phyloP scores from a whole-genome alignment of 495 filamentous ascomycete genomes.

The Monascus purpureus region DNA sequence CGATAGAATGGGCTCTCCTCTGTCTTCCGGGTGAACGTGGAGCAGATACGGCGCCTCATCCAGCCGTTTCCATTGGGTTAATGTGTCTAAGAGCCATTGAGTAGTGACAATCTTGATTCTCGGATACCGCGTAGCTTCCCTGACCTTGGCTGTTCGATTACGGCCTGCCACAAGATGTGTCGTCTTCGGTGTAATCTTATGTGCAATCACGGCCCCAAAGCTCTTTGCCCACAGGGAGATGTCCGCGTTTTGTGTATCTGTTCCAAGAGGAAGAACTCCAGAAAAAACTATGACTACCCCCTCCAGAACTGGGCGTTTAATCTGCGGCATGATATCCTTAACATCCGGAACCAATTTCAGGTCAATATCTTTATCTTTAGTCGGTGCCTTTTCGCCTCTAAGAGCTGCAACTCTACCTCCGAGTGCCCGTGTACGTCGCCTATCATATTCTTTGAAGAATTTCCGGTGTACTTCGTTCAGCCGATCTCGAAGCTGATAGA shows the following conservation, averaged over 20 bases:
- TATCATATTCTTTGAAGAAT: slow-evolving; percentile 76
- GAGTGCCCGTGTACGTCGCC: slow-evolving; percentile 27
- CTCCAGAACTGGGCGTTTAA: slow-evolving; percentile 60
- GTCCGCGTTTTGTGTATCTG: slow-evolving; percentile 67
- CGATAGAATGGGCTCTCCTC: slow-evolving; percentile 27
- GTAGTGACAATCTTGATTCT: slow-evolving; percentile 80
- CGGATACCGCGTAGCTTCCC: slow-evolving; percentile 55
- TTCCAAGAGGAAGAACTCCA: slow-evolving; percentile 68
- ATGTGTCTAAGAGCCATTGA: slow-evolving; percentile 74
- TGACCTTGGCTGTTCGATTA: slow-evolving; percentile 80
- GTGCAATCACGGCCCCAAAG: slow-evolving; percentile 66
- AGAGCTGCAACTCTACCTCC: slow-evolving; percentile 48
- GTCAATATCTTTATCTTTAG: slow-evolving; percentile 42
- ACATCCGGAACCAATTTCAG: slow-evolving; percentile 68
- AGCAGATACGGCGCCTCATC: slow-evolving; percentile 65
- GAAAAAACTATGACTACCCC: slow-evolving; percentile 70
- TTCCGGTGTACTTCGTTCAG: slow-evolving; percentile 58
- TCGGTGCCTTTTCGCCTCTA: slow-evolving; percentile 35
- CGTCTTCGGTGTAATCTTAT: slow-evolving; percentile 40
- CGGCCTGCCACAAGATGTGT: slow-evolving; percentile 61
- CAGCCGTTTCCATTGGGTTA: slow-evolving; percentile 62
- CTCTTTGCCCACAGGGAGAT: slow-evolving; percentile 68
- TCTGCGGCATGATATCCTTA: slow-evolving; percentile 59
- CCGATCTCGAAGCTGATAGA: slow-evolving; percentile 57
- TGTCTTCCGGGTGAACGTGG: slow-evolving; percentile 46